These are phyloP conservation scores for Carallia pectinifolia DNA, from an alignment of 345 rosid genomes.

Conservation along the genomic window DNA sequence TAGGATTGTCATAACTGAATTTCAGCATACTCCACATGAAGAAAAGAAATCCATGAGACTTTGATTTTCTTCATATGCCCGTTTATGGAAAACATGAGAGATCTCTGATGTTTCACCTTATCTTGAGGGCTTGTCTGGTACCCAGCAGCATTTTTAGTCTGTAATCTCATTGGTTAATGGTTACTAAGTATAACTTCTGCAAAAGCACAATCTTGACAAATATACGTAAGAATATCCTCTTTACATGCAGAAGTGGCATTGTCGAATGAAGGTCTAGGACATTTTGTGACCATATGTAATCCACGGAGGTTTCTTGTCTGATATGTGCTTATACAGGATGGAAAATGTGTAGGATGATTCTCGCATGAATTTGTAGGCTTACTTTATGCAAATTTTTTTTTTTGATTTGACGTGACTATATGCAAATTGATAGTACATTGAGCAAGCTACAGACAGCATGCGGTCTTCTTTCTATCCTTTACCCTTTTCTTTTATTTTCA, in stretches of 20 bases:
- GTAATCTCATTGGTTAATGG: no score
- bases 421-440: no score
- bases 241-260: background rate
- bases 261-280: background rate
- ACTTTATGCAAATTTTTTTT: no score
- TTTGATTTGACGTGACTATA: no score
- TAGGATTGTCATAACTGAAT: no score
- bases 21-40: background rate
- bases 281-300: background rate
- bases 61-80: background rate
- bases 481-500: no score
- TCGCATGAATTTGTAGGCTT: no score
- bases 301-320: background rate
- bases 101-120: background rate
- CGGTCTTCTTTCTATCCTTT: no score
- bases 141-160: no score
- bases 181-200: no score
- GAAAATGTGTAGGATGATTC: background rate
- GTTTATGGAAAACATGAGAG: background rate
- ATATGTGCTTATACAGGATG: background rate
- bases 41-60: background rate
- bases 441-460: no score
- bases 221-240: background rate
- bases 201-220: no score
- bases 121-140: background rate